phyloP scores from a whole-genome alignment of 495 filamentous ascomycete species.

The Bacidia gigantensis region DNA sequence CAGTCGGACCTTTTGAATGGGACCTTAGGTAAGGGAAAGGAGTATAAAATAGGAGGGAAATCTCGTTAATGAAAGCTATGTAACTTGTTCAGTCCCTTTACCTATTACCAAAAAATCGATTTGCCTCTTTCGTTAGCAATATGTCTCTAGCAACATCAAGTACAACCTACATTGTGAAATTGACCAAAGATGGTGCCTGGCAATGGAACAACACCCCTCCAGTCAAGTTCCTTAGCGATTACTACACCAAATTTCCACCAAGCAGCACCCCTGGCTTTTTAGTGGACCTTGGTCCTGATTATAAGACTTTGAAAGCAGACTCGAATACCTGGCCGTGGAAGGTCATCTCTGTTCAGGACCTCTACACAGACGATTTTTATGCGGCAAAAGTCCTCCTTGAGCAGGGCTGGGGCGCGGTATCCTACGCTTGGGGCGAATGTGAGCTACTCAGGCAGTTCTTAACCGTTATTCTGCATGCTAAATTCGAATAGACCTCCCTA shows the following conservation, averaged over 20 bases:
- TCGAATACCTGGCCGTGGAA: background rate
- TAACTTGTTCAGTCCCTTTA: background rate
- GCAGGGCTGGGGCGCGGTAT: constrained; percentile 1
- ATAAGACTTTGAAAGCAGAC: background rate
- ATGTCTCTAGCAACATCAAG: background rate
- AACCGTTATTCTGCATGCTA: background rate
- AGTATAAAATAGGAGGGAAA: background rate
- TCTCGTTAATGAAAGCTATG: background rate
- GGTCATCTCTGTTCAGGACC: constrained; percentile 1
- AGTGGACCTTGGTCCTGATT: background rate
- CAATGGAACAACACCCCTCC: constrained; percentile 2
- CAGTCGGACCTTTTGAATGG: background rate
- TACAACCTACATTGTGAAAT: background rate
- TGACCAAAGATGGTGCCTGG: background rate
- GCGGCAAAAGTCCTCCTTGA: background rate
- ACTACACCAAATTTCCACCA: background rate
- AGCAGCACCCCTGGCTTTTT: background rate
- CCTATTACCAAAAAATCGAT: background rate
- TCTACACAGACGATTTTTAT: background rate
- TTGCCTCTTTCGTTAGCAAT: background rate
- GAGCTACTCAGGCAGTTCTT: background rate
- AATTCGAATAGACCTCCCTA: background rate
- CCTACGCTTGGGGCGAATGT: constrained; percentile 2
- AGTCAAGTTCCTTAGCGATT: background rate
- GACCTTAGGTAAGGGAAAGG: background rate